Evolutionary conservation across 169 alveolate genomes (phyloP), one percentile per base, ranked within the genome.

Genomic region (Plasmodium gallinaceum): DNA sequence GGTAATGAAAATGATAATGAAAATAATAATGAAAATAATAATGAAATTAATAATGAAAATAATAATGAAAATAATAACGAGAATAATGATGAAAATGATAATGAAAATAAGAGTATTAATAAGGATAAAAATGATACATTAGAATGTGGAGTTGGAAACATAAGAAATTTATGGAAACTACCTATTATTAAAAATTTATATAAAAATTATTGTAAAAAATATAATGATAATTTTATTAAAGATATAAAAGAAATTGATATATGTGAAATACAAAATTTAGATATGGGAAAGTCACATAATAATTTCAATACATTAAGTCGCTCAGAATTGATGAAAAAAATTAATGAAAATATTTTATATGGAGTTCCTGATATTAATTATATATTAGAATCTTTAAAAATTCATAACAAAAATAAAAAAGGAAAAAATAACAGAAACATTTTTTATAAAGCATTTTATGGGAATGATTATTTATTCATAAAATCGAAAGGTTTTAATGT

Each of bases 401-500:
- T 62, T 43, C 52, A 43, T 20, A 43, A 62, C n/a, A 39, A 75
- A 46, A 75, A 62, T 22, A 75, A 62, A 68, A 52, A 80, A 9
- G 37, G 9, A 37, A 42, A 52, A 46, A 68, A 52, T 24, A 32
- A 37, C 9, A 42, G 51, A 37, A 80, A 80, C 68, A 52, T 52
- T 71, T 80, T 80, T 52, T 80, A 80, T 60, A 51, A 68, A 52
- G 32, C 83, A 12, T 60, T 80, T 69, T 80, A 80, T 57, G 90
- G 90, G 57, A 52, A 58, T 68, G 83, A 80, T 57, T 80, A 80
- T 71, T 42, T 80, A 32, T n/a, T 80, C 12, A 62, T 66, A 46
- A 80, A 80, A 60, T 80, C 90, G 10, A 80, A 80, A 60, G 90
- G 90, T 12, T 80, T 80, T 14, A 42, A 80, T 80, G 61, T 80